phyloP scores from a whole-genome alignment of 208 protist genomes.

The Trypanosoma avium region DNA sequence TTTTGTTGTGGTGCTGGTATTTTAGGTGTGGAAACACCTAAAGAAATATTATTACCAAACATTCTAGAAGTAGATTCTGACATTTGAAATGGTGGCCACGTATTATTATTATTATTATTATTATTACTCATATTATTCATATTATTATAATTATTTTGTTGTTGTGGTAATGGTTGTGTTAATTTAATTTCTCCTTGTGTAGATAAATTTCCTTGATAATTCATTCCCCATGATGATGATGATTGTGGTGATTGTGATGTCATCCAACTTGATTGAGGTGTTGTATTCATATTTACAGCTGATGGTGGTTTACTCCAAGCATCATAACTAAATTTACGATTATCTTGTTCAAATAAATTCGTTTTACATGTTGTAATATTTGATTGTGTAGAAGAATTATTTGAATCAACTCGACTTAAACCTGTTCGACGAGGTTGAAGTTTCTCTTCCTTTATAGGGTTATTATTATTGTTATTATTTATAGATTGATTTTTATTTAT shows the following conservation, averaged over 20 bases:
- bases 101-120: no score
- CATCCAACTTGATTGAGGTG: neutral
- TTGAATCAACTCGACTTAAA: neutral
- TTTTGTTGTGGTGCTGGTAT: neutral
- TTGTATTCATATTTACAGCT: neutral
- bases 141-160: no score
- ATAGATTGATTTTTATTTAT: neutral
- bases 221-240: constrained; percentile 3
- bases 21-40: constrained; percentile 1
- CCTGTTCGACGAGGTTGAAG: constrained; percentile 25
- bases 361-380: neutral
- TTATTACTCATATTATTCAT: no score
- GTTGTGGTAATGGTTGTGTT: no score
- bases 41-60: constrained; percentile 11
- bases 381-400: neutral
- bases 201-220: neutral
- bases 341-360: neutral
- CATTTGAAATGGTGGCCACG: constrained; percentile 15
- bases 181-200: no score
- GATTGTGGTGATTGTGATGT: no score
- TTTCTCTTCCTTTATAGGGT: neutral
- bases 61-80: constrained; percentile 2
- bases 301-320: constrained; percentile 12
- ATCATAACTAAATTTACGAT: constrained; percentile 3
- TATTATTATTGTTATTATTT: neutral